A percentile compares a stretch with the other conserved stretches of the same genome.
These are phyloP conservation scores for Clathrospora elynae DNA, from an alignment of 2,329 filamentous ascomycete genomes.

Conservation along the genomic window DNA sequence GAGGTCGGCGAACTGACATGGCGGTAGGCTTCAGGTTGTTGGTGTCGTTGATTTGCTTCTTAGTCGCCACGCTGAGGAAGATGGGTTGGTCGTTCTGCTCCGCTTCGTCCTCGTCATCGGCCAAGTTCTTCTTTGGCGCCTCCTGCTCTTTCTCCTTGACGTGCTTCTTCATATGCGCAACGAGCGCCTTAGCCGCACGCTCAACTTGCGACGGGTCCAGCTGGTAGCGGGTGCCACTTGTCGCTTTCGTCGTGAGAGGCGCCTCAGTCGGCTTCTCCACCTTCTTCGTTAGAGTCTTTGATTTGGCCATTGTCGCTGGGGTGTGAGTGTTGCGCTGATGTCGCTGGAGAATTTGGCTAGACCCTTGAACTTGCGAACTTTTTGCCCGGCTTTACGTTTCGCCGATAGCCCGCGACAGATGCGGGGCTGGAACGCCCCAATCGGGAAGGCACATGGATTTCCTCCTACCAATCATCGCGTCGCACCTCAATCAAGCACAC, in stretches of 20 bases:
- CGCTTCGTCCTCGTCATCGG: conserved; percentile 53
- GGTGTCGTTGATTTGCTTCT: conserved; percentile 73
- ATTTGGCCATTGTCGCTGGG: conserved; percentile 39
- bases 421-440: conserved; percentile 22
- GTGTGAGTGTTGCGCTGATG: conserved; percentile 13
- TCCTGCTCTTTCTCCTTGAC: conserved; percentile 54
- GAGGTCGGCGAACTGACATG: conserved; percentile 55
- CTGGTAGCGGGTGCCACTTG: conserved; percentile 49
- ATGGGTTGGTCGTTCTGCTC: conserved; percentile 59
- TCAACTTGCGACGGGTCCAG: conserved; percentile 58
- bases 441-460: conserved; percentile 12
- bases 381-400: conserved; percentile 24
- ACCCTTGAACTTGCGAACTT: conserved; percentile 23
- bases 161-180: conserved; percentile 61
- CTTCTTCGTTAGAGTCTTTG: conserved; percentile 34
- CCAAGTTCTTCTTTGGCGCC: conserved; percentile 60
- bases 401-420: conserved; percentile 9
- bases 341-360: conserved; percentile 26
- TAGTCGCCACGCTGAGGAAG: conserved; percentile 67
- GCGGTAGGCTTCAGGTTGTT: conserved; percentile 82
- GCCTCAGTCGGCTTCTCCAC: conserved; percentile 37
- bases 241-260: conserved; percentile 45
- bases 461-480: conserved; percentile 39
- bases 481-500: conserved; percentile 23
- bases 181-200: conserved; percentile 64